A percentile compares a stretch with the other conserved stretches of the same genome.
phyloP scores from a whole-genome alignment of 2,329 filamentous ascomycete species.

The Diplodia scrobiculata region DNA sequence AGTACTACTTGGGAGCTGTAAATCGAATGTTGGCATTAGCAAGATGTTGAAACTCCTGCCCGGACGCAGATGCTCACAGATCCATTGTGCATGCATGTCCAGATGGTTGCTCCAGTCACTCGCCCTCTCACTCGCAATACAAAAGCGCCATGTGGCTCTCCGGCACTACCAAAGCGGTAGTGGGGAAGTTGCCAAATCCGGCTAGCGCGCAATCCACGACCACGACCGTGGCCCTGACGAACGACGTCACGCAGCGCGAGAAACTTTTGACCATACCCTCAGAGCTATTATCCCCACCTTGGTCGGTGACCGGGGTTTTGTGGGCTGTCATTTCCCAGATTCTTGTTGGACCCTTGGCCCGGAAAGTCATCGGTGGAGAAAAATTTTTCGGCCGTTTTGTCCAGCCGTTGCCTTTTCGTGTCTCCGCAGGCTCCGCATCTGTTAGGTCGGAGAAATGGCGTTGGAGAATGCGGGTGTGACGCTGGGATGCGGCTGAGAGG shows the following conservation, averaged over 20 bases:
- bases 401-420: not conserved
- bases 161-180: not conserved
- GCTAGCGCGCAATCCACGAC: not conserved
- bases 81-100: too few species aligned
- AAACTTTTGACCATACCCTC: not conserved
- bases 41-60: too few species aligned
- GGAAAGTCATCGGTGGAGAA: not conserved
- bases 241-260: not conserved
- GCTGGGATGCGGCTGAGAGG: not conserved
- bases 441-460: not conserved
- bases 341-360: not conserved
- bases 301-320: not conserved
- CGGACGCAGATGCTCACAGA: too few species aligned
- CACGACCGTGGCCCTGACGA: not conserved
- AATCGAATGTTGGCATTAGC: too few species aligned
- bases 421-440: not conserved
- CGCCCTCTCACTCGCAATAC: too few species aligned
- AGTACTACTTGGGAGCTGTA: too few species aligned
- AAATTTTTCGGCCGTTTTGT: not conserved
- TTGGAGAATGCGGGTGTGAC: not conserved
- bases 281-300: not conserved
- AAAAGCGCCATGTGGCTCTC: not conserved
- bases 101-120: too few species aligned
- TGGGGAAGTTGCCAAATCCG: not conserved
- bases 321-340: not conserved